These are phyloP conservation scores for Symbiodinium pilosum DNA, from an alignment of 73 alveolate species.

Conservation along the genomic window DNA sequence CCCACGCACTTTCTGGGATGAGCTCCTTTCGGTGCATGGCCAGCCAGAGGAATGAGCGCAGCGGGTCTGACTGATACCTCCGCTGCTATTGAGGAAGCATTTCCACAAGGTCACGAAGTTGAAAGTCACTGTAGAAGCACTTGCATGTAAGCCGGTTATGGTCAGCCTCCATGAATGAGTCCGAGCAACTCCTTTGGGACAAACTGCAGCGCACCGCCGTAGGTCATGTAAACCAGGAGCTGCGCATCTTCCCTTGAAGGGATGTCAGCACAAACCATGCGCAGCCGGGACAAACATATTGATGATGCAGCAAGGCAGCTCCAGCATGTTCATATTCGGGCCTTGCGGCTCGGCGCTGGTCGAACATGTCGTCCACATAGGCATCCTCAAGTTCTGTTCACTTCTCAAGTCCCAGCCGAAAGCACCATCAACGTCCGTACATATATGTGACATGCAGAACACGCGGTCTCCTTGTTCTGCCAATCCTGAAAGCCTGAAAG, in stretches of 20 bases:
- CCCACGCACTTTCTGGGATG: slow-evolving; percentile 35
- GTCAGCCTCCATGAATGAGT: no score
- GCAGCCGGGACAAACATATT: neutral
- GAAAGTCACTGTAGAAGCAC: no score
- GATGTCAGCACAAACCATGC: neutral
- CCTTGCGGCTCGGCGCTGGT: slow-evolving; percentile 42
- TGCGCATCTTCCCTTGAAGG: slow-evolving; percentile 28
- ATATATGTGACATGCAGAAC: no score
- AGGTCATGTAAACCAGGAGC: slow-evolving; percentile 22
- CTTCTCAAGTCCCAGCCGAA: no score
- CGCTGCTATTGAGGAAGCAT: no score
- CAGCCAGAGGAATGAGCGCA: slow-evolving; percentile 48
- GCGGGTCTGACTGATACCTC: slow-evolving; percentile 51
- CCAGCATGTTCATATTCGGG: no score
- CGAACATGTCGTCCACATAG: slow-evolving; percentile 78
- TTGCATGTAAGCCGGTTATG: no score
- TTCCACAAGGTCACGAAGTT: no score
- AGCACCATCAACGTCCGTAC: no score
- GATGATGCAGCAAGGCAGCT: neutral
- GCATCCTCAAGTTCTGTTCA: slow-evolving; percentile 45
- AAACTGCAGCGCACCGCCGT: slow-evolving; percentile 43
- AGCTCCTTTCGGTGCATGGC: slow-evolving; percentile 52
- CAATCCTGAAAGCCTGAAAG: neutral
- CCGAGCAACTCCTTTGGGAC: slow-evolving; percentile 25
- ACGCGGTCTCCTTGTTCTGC: neutral